Evolutionary conservation across 345 rosid genomes (phyloP).

Genomic region (Leavenworthia alabamica): DNA sequence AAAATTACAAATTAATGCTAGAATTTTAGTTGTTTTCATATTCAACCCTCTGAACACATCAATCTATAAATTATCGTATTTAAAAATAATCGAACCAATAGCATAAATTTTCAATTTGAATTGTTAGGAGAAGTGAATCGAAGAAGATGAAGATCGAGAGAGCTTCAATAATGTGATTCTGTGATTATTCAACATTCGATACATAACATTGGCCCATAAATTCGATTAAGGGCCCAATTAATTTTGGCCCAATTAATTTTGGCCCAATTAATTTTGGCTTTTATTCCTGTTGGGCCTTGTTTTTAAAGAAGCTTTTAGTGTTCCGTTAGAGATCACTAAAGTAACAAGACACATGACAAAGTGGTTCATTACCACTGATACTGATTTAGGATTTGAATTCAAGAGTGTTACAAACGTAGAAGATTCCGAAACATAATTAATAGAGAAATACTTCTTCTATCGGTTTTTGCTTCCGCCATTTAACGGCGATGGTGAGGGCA

Average conservation of each 20-base stretch:
- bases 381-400: not conserved
- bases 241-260: not conserved
- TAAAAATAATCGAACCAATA: no score
- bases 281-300: not conserved
- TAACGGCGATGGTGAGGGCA: slow-evolving; percentile 59
- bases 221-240: not conserved
- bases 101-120: no score
- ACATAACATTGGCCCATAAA: no score
- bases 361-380: not conserved
- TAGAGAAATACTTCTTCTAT: not conserved
- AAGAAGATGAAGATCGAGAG: no score
- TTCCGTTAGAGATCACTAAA: no score
- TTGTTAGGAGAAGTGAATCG: no score
- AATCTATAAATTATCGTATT: no score
- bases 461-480: not conserved
- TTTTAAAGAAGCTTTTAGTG: not conserved
- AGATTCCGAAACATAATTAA: not conserved
- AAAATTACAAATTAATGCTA: no score
- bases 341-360: not conserved
- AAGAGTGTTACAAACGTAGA: not conserved
- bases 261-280: not conserved
- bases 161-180: no score
- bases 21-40: no score
- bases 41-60: not conserved
- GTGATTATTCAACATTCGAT: no score